Conservation (phyloP, 2,329 filamentous ascomycete genomes). For the Penicillium janthinellum region DNA sequence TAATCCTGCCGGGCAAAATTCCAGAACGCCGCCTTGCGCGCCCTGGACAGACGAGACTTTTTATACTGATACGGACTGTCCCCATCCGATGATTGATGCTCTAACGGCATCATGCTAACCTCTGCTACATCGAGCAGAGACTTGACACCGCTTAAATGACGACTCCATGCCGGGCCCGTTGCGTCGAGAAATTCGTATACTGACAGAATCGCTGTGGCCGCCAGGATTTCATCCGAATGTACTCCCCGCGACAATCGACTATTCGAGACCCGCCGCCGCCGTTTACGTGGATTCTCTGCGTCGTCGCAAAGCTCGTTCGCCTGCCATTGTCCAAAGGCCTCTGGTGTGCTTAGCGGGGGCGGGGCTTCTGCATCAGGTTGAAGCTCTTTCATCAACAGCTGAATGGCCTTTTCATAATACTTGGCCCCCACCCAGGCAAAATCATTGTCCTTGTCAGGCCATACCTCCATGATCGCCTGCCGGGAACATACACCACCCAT, state of each 20-base stretch:
- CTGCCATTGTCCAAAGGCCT: constrained; percentile 42
- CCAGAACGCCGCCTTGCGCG: constrained; percentile 64
- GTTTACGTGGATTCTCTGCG: constrained; percentile 48
- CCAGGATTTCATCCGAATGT: constrained; percentile 60
- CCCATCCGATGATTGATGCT: constrained; percentile 47
- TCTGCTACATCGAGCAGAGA: constrained; percentile 57
- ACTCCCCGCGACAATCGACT: constrained; percentile 46
- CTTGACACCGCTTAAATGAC: constrained; percentile 67
- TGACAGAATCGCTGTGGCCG: constrained; percentile 67
- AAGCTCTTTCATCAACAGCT: constrained; percentile 53
- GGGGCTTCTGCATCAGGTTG: constrained; percentile 41
- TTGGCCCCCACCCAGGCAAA: constrained; percentile 64
- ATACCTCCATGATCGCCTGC: constrained; percentile 57
- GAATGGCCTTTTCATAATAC: constrained; percentile 65
- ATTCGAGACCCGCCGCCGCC: constrained; percentile 45
- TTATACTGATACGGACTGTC: constrained; percentile 34
- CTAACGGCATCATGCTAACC: constrained; percentile 44
- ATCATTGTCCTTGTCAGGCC: constrained; percentile 53
- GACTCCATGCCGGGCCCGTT: constrained; percentile 63
- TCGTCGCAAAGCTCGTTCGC: constrained; percentile 35
- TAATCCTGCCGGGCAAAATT: constrained; percentile 69
- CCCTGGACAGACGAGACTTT: constrained; percentile 53
- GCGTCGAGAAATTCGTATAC: constrained; percentile 70
- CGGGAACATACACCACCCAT: constrained; percentile 49
- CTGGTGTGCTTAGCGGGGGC: constrained; percentile 36